These are phyloP conservation scores for Primulina eburnea DNA, from an alignment of 257 asterid species.

Conservation along the genomic window DNA sequence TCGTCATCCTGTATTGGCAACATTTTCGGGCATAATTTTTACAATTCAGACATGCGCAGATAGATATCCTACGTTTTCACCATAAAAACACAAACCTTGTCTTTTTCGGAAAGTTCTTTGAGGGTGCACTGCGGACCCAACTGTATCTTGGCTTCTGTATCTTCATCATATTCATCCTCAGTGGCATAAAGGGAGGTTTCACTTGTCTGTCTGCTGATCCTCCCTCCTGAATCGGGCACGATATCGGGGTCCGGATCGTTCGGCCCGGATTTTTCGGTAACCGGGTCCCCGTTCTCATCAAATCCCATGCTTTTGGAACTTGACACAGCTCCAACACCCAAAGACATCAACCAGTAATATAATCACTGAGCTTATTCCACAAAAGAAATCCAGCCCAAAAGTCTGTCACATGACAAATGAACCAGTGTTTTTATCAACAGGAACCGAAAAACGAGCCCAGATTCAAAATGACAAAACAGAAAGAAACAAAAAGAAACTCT, in stretches of 20 bases:
- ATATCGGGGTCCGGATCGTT: conserved; percentile 29
- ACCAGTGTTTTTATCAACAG: too few relatives aligned
- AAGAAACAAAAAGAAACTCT: conserved; percentile 18
- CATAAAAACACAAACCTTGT: conserved; percentile 40
- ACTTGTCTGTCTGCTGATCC: conserved; percentile 36
- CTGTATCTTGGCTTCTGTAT: conserved; percentile 36
- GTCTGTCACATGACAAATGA: too few relatives aligned
- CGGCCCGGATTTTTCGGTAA: conserved; percentile 7
- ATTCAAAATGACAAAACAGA: conserved; percentile 7
- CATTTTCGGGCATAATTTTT: neutral
- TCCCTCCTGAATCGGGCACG: conserved; percentile 29
- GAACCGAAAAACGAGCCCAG: neutral
- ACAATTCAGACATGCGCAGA: too few relatives aligned
- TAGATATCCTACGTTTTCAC: too few relatives aligned
- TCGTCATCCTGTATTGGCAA: conserved; percentile 53
- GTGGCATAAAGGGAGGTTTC: conserved; percentile 43
- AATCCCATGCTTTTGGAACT: conserved; percentile 45
- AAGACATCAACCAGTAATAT: conserved; percentile 39
- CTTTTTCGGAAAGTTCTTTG: conserved; percentile 62
- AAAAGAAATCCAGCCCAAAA: too few relatives aligned
- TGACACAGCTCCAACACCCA: conserved; percentile 49
- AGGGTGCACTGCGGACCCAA: conserved; percentile 63
- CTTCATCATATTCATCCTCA: conserved; percentile 63
- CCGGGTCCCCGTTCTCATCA: conserved; percentile 28
- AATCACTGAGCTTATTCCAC: neutral